Base-by-base conservation (phyloP, 1,139 yeast genomes). In the Nakaseomyces kungkrabaensis region DNA sequence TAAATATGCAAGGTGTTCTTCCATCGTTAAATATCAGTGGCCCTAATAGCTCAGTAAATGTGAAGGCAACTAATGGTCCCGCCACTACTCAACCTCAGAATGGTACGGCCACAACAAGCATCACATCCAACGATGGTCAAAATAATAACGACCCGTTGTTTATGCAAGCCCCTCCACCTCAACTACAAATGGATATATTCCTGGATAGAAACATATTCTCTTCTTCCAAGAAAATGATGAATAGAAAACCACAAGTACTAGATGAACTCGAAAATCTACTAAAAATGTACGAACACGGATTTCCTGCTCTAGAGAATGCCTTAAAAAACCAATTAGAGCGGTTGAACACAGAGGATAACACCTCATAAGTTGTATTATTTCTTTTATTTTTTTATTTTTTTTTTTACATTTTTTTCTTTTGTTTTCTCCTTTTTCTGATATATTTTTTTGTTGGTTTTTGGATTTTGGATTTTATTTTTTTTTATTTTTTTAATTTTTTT, bases 301-400 rank as follows among this genome's bases (percentile, higher is more conserved):
- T 65, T 11, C 63, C 68, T 3, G 60, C 58, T 1, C 49, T 65
- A 37, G 67, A 65, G 44, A 54, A 52, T 37, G 59, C 67, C 1
- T 50, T 65, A 27, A 60, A 59, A 51, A 54, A 54, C 38, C 63
- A 60, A 48, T 45, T 60, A 13, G 42, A 47, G 4, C 45, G 54
- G 6, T 43, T 45, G 24, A 43, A 50, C 13, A 43, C 36, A 11
- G 53, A 50, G 37, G 54, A 52, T 11, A 50, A 50, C 17, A 41
- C 10, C 10, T 29, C 32, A 8, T 29, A 29, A 29, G 22, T 17
- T 17, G 22, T 17, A 17, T 17, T 17, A 17, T 17, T 17, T 3
- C 22, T 17, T 17, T 17, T 17, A 17, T 17, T 17, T 17, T 17
- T 17, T 17, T 2, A 17, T 17, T 17, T 17, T 17, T 17, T 17